Conservation (phyloP, 139 green algal species). For the Picochlorum sp. region DNA sequence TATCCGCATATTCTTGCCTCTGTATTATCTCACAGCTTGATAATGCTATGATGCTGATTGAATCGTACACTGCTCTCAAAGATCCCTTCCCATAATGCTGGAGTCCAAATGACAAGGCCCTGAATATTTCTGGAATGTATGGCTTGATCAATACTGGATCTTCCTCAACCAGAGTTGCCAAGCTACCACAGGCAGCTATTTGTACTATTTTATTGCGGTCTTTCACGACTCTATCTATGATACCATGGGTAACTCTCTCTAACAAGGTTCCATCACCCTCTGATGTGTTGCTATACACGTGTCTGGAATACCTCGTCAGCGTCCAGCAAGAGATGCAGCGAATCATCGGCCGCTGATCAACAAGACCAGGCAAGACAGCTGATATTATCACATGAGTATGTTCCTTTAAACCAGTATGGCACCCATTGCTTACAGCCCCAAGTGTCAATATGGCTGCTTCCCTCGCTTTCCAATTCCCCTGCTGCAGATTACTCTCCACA, state of each 20-base stretch:
- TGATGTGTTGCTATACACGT: constrained; percentile 46
- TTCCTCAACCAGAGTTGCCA: constrained; percentile 69
- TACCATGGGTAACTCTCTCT: constrained; percentile 49
- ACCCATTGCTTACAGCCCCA: constrained; percentile 85
- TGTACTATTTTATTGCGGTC: constrained; percentile 87
- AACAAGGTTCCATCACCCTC: constrained; percentile 12
- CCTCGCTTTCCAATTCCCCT: constrained; percentile 57
- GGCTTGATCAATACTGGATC: background rate
- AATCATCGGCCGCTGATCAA: constrained; percentile 71
- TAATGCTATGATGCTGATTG: constrained; percentile 65
- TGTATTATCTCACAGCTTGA: constrained; percentile 24
- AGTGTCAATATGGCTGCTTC: constrained; percentile 86
- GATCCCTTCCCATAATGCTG: constrained; percentile 59
- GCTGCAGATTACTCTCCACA: constrained; percentile 15
- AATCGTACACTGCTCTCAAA: constrained; percentile 78
- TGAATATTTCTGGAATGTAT: constrained; percentile 1
- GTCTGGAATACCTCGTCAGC: constrained; percentile 72
- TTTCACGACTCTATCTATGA: constrained; percentile 49
- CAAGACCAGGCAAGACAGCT: constrained; percentile 65
- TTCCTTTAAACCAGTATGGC: constrained; percentile 58
- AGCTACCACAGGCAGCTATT: constrained; percentile 71
- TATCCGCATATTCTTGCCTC: constrained; percentile 17
- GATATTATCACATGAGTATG: constrained; percentile 66
- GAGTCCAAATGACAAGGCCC: constrained; percentile 42
- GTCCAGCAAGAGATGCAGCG: constrained; percentile 78